These are phyloP conservation scores for Protostelium mycophagum DNA, from an alignment of 78 protist genomes.

Conservation along the genomic window DNA sequence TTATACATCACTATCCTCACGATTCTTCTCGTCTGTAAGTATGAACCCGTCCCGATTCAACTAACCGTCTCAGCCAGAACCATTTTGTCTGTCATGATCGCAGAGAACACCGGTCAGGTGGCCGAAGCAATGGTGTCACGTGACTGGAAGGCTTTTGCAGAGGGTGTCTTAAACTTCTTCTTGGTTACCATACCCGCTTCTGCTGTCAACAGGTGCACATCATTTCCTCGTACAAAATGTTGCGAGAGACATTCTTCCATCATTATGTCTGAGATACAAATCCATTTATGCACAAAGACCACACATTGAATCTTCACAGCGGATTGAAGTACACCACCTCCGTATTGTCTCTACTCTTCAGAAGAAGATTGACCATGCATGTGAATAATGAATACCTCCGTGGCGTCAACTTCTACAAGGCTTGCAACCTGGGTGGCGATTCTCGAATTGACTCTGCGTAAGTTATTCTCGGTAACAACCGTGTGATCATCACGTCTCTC, in stretches of 20 bases:
- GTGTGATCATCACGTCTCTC: background rate
- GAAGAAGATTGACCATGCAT: conserved; percentile 35
- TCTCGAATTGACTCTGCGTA: conserved; percentile 66
- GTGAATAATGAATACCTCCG: conserved; percentile 54
- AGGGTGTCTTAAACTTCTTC: conserved; percentile 38
- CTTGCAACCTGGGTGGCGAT: conserved; percentile 49
- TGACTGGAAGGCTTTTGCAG: conserved; percentile 40
- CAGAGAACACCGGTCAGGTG: conserved; percentile 57
- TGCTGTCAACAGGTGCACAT: conserved; percentile 16
- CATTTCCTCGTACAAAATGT: too few species aligned
- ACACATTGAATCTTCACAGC: too few species aligned
- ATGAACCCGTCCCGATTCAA: background rate
- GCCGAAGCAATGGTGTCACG: conserved; percentile 55
- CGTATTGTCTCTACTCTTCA: conserved; percentile 54
- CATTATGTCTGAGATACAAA: too few species aligned
- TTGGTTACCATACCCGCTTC: conserved; percentile 57
- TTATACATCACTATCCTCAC: background rate
- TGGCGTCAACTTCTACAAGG: conserved; percentile 72
- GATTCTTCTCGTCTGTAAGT: background rate
- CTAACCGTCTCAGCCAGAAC: conserved; percentile 26
- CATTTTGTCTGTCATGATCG: conserved; percentile 55
- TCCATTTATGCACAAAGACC: background rate
- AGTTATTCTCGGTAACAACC: conserved; percentile 3
- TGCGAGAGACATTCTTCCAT: too few species aligned
- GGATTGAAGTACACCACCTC: conserved; percentile 43